These are phyloP conservation scores for Ilyonectria destructans DNA, from an alignment of 2,329 filamentous ascomycete species.

Conservation along the genomic window DNA sequence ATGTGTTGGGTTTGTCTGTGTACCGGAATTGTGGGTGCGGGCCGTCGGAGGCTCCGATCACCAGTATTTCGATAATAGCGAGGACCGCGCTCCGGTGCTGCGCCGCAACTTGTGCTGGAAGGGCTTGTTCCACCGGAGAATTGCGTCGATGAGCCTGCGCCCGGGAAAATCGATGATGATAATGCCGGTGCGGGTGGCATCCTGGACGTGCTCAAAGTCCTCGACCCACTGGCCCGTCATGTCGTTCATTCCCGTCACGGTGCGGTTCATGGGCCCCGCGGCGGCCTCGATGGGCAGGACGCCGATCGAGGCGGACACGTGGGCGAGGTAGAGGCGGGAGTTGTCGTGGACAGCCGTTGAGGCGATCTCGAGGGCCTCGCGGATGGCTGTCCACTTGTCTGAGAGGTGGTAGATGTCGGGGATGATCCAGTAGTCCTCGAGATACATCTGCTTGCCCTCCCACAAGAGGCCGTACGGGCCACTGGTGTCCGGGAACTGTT, in stretches of 20 bases:
- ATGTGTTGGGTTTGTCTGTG: not conserved
- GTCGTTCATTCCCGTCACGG: constrained; percentile 66
- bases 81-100: constrained; percentile 7
- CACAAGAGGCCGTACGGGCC: constrained; percentile 62
- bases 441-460: constrained; percentile 61
- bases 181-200: constrained; percentile 58
- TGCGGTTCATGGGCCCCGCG: constrained; percentile 61
- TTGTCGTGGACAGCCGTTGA: constrained; percentile 54
- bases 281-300: constrained; percentile 67
- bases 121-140: constrained; percentile 60
- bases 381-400: constrained; percentile 65
- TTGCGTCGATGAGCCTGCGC: constrained; percentile 58
- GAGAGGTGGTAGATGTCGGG: constrained; percentile 60
- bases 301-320: constrained; percentile 65
- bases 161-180: constrained; percentile 68
- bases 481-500: constrained; percentile 60
- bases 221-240: constrained; percentile 63
- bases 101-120: constrained; percentile 34
- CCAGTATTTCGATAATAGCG: constrained; percentile 11
- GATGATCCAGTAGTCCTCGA: constrained; percentile 66
- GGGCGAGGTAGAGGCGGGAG: constrained; percentile 60
- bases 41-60: not conserved
- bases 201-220: constrained; percentile 47
- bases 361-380: constrained; percentile 58
- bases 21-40: not conserved